A percentile compares a stretch with the other conserved stretches of the same genome.
Conservation (phyloP, 176 grass and related monocot species). For the Miscanthus lutarioriparius region DNA sequence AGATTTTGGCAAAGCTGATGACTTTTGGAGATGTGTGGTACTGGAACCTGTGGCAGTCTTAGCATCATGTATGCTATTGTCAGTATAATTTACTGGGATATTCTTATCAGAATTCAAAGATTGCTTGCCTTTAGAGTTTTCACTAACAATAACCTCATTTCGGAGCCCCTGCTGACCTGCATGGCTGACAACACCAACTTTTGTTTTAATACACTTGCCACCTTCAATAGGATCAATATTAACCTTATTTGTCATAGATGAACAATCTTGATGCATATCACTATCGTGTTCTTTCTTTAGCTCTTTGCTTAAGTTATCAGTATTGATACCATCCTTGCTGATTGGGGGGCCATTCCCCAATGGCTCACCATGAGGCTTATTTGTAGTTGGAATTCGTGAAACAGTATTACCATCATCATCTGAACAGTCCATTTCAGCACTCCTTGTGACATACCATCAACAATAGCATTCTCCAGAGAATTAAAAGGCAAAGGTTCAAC, state of each 20-base stretch:
- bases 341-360: conserved; percentile 9
- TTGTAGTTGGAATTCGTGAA: conserved; percentile 28
- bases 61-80: not conserved
- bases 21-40: conserved; percentile 22
- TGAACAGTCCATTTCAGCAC: conserved; percentile 67
- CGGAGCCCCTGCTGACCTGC: not conserved
- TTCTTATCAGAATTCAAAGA: conserved; percentile 23
- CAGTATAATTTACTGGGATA: not conserved
- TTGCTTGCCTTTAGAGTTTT: conserved; percentile 32
- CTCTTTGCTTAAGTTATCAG: conserved; percentile 10
- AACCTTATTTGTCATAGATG: conserved; percentile 37
- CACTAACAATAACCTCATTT: conserved; percentile 19
- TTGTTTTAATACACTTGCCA: conserved; percentile 18
- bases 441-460: conserved; percentile 56
- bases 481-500: conserved; percentile 30
- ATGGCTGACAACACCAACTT: conserved; percentile 6
- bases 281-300: conserved; percentile 25
- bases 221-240: not conserved
- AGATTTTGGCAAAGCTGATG: conserved; percentile 25
- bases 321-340: not conserved
- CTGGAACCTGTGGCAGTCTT: conserved; percentile 7
- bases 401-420: conserved; percentile 41
- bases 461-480: conserved; percentile 1
- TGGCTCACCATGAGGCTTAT: conserved; percentile 25
- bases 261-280: conserved; percentile 23